Evolutionary conservation across 1,139 yeast genomes (phyloP).

Genomic region (Yamadazyma buinensis): DNA sequence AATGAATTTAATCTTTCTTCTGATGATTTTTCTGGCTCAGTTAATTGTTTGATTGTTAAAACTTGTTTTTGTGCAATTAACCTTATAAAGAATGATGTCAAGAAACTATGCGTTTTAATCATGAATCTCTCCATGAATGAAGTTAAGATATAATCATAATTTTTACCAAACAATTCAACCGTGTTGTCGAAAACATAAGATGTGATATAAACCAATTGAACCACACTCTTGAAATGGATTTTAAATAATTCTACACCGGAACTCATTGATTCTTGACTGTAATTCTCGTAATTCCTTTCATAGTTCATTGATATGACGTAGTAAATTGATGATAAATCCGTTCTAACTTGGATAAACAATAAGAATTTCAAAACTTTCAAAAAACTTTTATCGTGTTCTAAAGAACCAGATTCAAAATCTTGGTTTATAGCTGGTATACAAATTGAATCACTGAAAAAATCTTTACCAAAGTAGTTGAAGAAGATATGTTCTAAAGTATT

Average conservation of each 20-base stretch:
- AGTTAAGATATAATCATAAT: slow-evolving; percentile 38
- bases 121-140: slow-evolving; percentile 39
- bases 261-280: slow-evolving; percentile 30
- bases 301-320: slow-evolving; percentile 42
- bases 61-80: slow-evolving; percentile 39
- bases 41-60: slow-evolving; percentile 23
- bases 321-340: slow-evolving; percentile 43
- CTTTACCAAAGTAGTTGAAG: slow-evolving; percentile 39
- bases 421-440: slow-evolving; percentile 28
- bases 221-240: slow-evolving; percentile 40
- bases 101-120: slow-evolving; percentile 42
- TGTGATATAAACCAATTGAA: slow-evolving; percentile 44
- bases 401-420: slow-evolving; percentile 15
- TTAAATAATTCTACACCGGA: slow-evolving; percentile 46
- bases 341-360: slow-evolving; percentile 35
- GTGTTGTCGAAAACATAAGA: slow-evolving; percentile 43
- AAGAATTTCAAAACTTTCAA: slow-evolving; percentile 36
- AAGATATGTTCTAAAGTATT: slow-evolving; percentile 37
- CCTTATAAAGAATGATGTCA: slow-evolving; percentile 40
- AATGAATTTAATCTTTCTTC: slow-evolving; percentile 29
- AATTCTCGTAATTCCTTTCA: slow-evolving; percentile 30
- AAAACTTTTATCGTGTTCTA: slow-evolving; percentile 19
- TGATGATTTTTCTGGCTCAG: slow-evolving; percentile 15
- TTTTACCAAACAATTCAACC: slow-evolving; percentile 40
- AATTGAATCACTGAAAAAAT: slow-evolving; percentile 39